These are phyloP conservation scores for Afroboletus lepidellus DNA, from an alignment of 1,284 basidiomycete genomes.

Conservation along the genomic window DNA sequence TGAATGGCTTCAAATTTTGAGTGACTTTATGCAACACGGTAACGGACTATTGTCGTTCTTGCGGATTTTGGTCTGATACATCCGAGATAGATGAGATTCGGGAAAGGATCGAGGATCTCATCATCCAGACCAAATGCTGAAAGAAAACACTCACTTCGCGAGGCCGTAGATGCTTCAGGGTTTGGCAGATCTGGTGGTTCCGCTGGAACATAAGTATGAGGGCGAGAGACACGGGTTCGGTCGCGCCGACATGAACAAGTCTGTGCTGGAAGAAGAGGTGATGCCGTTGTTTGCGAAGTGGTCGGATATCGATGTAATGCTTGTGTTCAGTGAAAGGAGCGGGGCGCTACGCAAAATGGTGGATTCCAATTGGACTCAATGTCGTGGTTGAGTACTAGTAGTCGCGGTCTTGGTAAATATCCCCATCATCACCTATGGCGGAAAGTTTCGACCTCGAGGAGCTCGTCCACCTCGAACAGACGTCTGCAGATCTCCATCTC, in stretches of 20 bases:
- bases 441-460: too few relatives aligned
- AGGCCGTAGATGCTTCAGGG: too few relatives aligned
- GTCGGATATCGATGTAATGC: neutral
- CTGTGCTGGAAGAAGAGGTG: slow-evolving; percentile 1
- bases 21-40: slow-evolving; percentile 26
- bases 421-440: too few relatives aligned
- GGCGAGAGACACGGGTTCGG: slow-evolving; percentile 1
- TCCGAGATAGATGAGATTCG: slow-evolving; percentile 18
- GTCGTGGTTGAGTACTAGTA: too few relatives aligned
- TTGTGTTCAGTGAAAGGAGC: too few relatives aligned
- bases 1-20: slow-evolving; percentile 31
- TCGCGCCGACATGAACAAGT: neutral
- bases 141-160: too few relatives aligned
- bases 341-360: too few relatives aligned
- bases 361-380: neutral
- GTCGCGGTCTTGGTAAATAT: too few relatives aligned
- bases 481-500: too few relatives aligned
- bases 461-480: too few relatives aligned
- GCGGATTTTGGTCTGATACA: slow-evolving; percentile 1
- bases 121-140: too few relatives aligned
- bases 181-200: too few relatives aligned
- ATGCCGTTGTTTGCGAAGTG: slow-evolving; percentile 1
- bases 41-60: neutral
- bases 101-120: slow-evolving; percentile 7
- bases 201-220: neutral